phyloP scores from a whole-genome alignment of 2,329 filamentous ascomycete genomes.

The Pseudocercospora macadamiae region DNA sequence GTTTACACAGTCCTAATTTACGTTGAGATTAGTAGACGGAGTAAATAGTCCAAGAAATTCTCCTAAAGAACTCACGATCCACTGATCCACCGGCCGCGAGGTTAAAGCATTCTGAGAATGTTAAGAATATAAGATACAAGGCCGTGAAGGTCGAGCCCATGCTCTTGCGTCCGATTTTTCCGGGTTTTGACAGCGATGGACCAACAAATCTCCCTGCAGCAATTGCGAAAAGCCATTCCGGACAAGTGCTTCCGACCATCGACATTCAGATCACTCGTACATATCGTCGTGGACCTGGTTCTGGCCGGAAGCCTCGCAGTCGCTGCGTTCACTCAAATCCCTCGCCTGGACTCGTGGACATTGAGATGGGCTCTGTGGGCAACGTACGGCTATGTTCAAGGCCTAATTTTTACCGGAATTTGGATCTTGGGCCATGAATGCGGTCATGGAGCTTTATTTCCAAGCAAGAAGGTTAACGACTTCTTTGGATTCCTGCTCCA shows the following conservation, averaged over 20 bases:
- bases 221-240: constrained; percentile 16
- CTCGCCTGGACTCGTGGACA: constrained; percentile 4
- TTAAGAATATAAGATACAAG: no score
- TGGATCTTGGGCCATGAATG: constrained; percentile 75
- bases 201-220: not conserved
- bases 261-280: constrained; percentile 8
- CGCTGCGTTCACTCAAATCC: constrained; percentile 4
- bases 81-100: no score
- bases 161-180: no score
- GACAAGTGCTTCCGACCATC: constrained; percentile 16
- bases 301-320: constrained; percentile 13
- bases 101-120: no score
- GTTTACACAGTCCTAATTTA: no score
- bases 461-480: constrained; percentile 60
- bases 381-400: constrained; percentile 66
- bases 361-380: constrained; percentile 19
- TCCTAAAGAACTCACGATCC: no score
- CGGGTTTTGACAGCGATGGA: not conserved
- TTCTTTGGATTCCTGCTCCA: constrained; percentile 66
- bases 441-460: constrained; percentile 70
- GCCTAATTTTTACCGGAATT: constrained; percentile 67
- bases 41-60: no score
- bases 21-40: no score
- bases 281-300: constrained; percentile 14
- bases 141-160: no score